These are phyloP conservation scores for Talaromyces adpressus DNA, from an alignment of 495 filamentous ascomycete genomes.

Conservation along the genomic window DNA sequence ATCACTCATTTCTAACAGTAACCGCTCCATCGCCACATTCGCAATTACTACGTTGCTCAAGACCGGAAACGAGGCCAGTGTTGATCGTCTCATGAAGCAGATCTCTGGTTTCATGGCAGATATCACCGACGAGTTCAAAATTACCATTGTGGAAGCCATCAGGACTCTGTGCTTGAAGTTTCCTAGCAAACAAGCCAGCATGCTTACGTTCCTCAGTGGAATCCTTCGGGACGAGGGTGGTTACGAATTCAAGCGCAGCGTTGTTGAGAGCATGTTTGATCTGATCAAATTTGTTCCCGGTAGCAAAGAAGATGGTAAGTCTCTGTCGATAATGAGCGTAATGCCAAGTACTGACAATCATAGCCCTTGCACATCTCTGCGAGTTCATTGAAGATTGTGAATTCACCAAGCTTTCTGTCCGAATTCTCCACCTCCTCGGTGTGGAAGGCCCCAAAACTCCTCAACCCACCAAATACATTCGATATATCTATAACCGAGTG, in stretches of 20 bases:
- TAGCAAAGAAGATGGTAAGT: conserved; percentile 81
- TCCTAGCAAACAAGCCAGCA: conserved; percentile 94
- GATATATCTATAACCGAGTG: conserved; percentile 98
- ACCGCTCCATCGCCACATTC: conserved; percentile 96
- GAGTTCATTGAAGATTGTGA: conserved; percentile 99
- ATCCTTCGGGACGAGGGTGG: conserved; percentile 95
- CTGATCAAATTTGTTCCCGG: conserved; percentile 98
- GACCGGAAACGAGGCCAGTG: conserved; percentile 94
- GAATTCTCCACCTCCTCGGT: conserved; percentile 88
- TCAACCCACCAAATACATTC: conserved; percentile 96
- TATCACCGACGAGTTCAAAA: conserved; percentile 98
- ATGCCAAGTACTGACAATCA: conserved; percentile 9
- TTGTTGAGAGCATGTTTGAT: conserved; percentile 99
- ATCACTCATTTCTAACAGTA: conserved; percentile 88
- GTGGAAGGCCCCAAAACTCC: conserved; percentile 92
- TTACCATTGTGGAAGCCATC: conserved; percentile 97
- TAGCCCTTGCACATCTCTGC: conserved; percentile 87
- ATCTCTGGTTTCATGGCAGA: conserved; percentile 96
- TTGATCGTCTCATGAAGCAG: conserved; percentile 97
- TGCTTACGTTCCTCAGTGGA: conserved; percentile 92
- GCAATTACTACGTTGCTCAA: conserved; percentile 97
- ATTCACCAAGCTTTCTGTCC: conserved; percentile 95
- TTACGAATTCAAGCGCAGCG: conserved; percentile 95
- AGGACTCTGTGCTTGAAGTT: conserved; percentile 96
- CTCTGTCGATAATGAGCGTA: not conserved